Evolutionary conservation across 371 early-diverging fungal genomes (phyloP).

Genomic region (Conidiobolus incongruus): DNA sequence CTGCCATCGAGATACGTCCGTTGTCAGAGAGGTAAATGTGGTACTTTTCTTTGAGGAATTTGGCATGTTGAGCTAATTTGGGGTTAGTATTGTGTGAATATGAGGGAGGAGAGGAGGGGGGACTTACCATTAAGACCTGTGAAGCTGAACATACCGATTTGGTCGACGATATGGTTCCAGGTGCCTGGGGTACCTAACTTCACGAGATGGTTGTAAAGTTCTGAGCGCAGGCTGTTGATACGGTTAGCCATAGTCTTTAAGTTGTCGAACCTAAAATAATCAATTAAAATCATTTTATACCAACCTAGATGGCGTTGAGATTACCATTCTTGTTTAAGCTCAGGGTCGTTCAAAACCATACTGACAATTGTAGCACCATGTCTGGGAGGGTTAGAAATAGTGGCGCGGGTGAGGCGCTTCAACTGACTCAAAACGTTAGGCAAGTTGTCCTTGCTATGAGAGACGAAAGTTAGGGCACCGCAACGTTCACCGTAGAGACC

Average conservation of each 20-base stretch:
- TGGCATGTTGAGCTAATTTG: slow-evolving; percentile 29
- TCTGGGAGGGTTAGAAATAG: slow-evolving; percentile 74
- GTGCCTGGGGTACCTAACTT: slow-evolving; percentile 66
- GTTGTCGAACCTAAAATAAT: slow-evolving; percentile 20
- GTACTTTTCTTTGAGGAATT: slow-evolving; percentile 52
- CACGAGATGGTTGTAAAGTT: slow-evolving; percentile 29
- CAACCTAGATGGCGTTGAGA: neutral
- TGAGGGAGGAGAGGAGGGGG: neutral
- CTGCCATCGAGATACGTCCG: slow-evolving; percentile 89
- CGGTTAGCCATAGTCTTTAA: slow-evolving; percentile 67
- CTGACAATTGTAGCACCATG: slow-evolving; percentile 77
- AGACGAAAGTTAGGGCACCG: slow-evolving; percentile 66
- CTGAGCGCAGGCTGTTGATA: slow-evolving; percentile 67
- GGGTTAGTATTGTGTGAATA: too few relatives aligned
- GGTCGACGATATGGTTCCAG: slow-evolving; percentile 83
- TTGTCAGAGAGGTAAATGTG: slow-evolving; percentile 85
- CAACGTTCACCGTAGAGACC: slow-evolving; percentile 86
- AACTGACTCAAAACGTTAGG: slow-evolving; percentile 49
- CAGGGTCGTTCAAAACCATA: slow-evolving; percentile 54
- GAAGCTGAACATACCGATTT: slow-evolving; percentile 94
- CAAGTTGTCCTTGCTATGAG: slow-evolving; percentile 19
- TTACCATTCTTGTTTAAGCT: slow-evolving; percentile 60
- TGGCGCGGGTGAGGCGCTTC: slow-evolving; percentile 58
- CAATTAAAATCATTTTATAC: neutral
- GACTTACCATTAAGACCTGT: slow-evolving; percentile 51